Conservation (phyloP, 2,329 filamentous ascomycete species). For the Verticillium isaacii region DNA sequence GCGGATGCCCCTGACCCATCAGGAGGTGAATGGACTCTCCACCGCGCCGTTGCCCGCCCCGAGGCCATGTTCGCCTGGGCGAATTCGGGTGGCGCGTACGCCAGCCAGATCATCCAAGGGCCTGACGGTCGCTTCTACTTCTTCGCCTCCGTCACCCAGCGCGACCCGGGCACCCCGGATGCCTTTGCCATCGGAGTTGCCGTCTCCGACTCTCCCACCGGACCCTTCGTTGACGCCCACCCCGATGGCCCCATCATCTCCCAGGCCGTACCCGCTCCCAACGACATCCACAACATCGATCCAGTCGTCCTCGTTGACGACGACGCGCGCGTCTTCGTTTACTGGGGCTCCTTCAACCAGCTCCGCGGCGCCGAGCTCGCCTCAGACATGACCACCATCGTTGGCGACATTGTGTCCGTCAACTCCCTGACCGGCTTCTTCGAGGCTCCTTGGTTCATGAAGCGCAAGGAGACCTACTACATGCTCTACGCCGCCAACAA, state of each 20-base stretch:
- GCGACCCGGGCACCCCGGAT: conserved; percentile 19
- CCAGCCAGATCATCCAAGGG: conserved; percentile 28
- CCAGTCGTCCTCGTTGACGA: conserved; percentile 31
- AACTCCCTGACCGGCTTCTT: conserved; percentile 26
- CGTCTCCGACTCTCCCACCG: conserved; percentile 25
- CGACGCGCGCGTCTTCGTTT: conserved; percentile 28
- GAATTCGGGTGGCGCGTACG: conserved; percentile 25
- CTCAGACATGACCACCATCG: conserved; percentile 29
- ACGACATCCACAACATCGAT: conserved; percentile 34
- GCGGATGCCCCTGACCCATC: conserved; percentile 21
- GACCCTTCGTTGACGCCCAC: conserved; percentile 29
- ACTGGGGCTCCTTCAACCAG: conserved; percentile 31
- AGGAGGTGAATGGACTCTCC: conserved; percentile 26
- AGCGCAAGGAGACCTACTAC: conserved; percentile 29
- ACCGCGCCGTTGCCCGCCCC: conserved; percentile 23
- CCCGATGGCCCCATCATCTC: conserved; percentile 29
- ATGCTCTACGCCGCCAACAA: conserved; percentile 34
- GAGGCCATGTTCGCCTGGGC: conserved; percentile 29
- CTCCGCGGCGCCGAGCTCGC: conserved; percentile 26
- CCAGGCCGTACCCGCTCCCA: conserved; percentile 23
- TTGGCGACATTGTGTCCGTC: conserved; percentile 16
- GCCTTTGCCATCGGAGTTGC: conserved; percentile 32
- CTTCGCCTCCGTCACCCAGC: conserved; percentile 27
- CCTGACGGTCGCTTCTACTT: conserved; percentile 29
- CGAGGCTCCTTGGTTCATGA: conserved; percentile 33